phyloP scores from a whole-genome alignment of 1,284 basidiomycete species.

The Entoloma clypeatum region DNA sequence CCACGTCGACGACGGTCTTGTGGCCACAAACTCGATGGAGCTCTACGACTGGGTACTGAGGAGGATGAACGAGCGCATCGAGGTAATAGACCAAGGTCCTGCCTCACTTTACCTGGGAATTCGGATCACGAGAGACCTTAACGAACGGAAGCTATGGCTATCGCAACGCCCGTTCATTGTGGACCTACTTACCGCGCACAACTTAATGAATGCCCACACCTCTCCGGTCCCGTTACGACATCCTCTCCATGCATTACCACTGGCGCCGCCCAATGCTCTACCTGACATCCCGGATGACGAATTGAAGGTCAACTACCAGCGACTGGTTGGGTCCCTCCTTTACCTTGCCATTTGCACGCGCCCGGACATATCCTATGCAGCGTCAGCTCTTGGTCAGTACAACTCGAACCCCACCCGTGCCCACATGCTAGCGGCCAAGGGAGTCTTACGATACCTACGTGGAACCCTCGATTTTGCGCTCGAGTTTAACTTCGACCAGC shows the following conservation, averaged over 20 bases:
- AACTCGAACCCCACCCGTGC: slow-evolving; percentile 5
- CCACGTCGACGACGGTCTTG: too few relatives aligned
- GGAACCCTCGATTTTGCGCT: slow-evolving; percentile 7
- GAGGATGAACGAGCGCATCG: slow-evolving; percentile 5
- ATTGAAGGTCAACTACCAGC: not conserved
- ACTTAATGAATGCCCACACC: slow-evolving; percentile 13
- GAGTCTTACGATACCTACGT: slow-evolving; percentile 3
- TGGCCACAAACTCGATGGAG: too few relatives aligned
- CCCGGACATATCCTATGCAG: slow-evolving; percentile 8
- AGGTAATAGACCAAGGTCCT: slow-evolving; percentile 21
- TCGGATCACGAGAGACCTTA: slow-evolving; percentile 18
- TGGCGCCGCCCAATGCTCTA: not conserved
- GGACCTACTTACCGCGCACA: slow-evolving; percentile 12
- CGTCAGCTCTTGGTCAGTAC: not conserved
- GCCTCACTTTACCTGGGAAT: slow-evolving; percentile 26
- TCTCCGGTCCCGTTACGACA: slow-evolving; percentile 13
- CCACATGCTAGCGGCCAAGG: slow-evolving; percentile 11
- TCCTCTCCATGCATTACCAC: slow-evolving; percentile 3
- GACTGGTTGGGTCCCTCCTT: slow-evolving; percentile 3
- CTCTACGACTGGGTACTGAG: too few relatives aligned
- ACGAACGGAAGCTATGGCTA: slow-evolving; percentile 19
- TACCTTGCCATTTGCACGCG: slow-evolving; percentile 8
- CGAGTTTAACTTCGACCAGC: not conserved
- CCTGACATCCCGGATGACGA: slow-evolving; percentile 14
- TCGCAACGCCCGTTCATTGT: slow-evolving; percentile 26